phyloP scores from a whole-genome alignment of 2,329 filamentous ascomycete species.

The Dothideomycetes sp. region DNA sequence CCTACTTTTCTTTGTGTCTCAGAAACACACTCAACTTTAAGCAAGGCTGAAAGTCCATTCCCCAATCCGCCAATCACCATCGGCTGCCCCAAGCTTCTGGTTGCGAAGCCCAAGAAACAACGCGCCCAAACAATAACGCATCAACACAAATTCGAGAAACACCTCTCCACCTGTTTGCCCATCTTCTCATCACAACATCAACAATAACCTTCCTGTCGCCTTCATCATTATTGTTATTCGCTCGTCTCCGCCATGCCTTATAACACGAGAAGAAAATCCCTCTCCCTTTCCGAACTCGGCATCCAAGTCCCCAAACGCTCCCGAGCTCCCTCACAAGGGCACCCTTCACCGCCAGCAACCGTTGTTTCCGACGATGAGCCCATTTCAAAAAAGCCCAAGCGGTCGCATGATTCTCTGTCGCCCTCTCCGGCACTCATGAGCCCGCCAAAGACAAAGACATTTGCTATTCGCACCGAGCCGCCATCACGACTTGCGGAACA shows the following conservation, averaged over 20 bases:
- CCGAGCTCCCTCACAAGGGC: conserved; percentile 26
- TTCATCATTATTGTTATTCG: not conserved
- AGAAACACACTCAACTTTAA: no score
- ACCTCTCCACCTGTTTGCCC: not conserved
- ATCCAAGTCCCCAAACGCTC: conserved; percentile 65
- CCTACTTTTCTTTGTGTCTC: no score
- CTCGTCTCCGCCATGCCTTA: conserved; percentile 61
- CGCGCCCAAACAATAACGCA: conserved; percentile 8
- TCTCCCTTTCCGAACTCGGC: conserved; percentile 85
- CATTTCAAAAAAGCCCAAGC: conserved; percentile 57
- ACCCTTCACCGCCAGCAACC: conserved; percentile 52
- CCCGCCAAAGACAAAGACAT: conserved; percentile 35
- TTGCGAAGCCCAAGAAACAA: conserved; percentile 5
- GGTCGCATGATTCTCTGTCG: conserved; percentile 52
- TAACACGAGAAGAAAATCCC: conserved; percentile 92
- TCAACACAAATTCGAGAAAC: no score
- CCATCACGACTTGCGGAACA: conserved; percentile 46
- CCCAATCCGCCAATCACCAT: conserved; percentile 10
- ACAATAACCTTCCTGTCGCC: not conserved
- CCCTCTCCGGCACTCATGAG: conserved; percentile 30
- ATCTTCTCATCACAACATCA: not conserved
- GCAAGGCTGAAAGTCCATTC: conserved; percentile 13
- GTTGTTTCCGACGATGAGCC: conserved; percentile 50
- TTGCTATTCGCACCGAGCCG: conserved; percentile 42
- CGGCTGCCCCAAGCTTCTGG: conserved; percentile 3